Percentiles rank a stretch among this genome's conserved stretches.
These are phyloP conservation scores for Pleurotus ostreatus DNA, from an alignment of 768 basidiomycete species.

Conservation along the genomic window DNA sequence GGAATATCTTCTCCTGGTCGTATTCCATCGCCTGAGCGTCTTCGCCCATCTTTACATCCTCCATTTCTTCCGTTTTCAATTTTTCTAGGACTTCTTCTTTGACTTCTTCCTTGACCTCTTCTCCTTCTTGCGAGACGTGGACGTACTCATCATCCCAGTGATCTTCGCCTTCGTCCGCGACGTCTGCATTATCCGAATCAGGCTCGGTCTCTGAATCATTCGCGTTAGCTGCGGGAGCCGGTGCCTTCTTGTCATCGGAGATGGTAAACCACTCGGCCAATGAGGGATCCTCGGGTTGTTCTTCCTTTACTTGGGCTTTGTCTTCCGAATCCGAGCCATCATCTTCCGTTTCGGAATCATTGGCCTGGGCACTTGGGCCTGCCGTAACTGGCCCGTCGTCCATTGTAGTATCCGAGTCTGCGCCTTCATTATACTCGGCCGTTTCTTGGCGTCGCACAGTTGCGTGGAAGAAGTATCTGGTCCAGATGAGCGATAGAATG, in stretches of 20 bases:
- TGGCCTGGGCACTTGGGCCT: constrained; percentile 17
- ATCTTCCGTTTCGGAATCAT: constrained; percentile 17
- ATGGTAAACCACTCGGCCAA: constrained; percentile 63
- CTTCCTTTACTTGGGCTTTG: constrained; percentile 17
- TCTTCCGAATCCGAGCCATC: constrained; percentile 18
- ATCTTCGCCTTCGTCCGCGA: constrained; percentile 30
- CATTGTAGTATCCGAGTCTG: constrained; percentile 22
- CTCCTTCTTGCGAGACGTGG: constrained; percentile 20
- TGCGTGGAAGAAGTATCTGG: constrained; percentile 79
- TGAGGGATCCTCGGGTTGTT: constrained; percentile 33
- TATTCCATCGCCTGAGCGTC: constrained; percentile 67
- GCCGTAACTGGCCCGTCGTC: constrained; percentile 15
- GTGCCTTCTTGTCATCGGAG: constrained; percentile 27
- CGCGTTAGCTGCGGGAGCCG: constrained; percentile 16
- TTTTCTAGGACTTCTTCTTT: not conserved
- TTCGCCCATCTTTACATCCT: constrained; percentile 68
- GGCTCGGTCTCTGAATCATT: constrained; percentile 60
- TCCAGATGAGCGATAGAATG: not conserved
- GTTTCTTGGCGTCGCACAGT: constrained; percentile 43
- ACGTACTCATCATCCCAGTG: constrained; percentile 35
- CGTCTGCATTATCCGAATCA: constrained; percentile 68
- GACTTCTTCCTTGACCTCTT: not conserved
- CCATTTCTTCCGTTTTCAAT: constrained; percentile 19
- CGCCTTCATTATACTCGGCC: constrained; percentile 49
- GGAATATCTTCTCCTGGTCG: constrained; percentile 76